phyloP scores from a whole-genome alignment of 1,284 basidiomycete species.

The Pseudozyma hubeiensis region DNA sequence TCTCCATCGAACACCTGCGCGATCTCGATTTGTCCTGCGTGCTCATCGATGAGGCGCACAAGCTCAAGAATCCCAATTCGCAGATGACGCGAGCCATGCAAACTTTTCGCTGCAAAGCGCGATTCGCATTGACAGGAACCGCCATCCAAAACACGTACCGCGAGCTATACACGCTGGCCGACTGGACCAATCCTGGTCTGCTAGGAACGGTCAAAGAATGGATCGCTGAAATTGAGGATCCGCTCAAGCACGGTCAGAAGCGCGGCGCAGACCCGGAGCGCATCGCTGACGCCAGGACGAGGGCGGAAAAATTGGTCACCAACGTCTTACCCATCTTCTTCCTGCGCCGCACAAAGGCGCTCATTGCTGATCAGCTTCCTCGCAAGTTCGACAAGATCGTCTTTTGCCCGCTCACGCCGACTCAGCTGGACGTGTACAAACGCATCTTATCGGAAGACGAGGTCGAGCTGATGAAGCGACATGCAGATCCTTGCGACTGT shows the following conservation, averaged over 20 bases:
- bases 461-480: conserved; percentile 77
- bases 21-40: conserved; percentile 71
- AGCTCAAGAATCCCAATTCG: conserved; percentile 78
- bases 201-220: conserved; percentile 42
- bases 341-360: conserved; percentile 81
- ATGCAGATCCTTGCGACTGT: conserved; percentile 80
- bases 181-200: conserved; percentile 53
- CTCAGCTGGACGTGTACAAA: conserved; percentile 79
- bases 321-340: conserved; percentile 81
- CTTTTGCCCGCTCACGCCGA: conserved; percentile 81
- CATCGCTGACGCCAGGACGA: conserved; percentile 71
- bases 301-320: conserved; percentile 72
- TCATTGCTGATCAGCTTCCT: conserved; percentile 83
- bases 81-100: conserved; percentile 76
- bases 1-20: conserved; percentile 80
- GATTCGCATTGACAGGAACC: conserved; percentile 83
- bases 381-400: conserved; percentile 86
- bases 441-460: conserved; percentile 75
- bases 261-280: conserved; percentile 75
- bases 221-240: conserved; percentile 41
- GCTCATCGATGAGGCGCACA: conserved; percentile 84
- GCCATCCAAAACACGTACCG: conserved; percentile 86
- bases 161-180: conserved; percentile 78
- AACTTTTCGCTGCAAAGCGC: conserved; percentile 74
- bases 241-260: conserved; percentile 76